phyloP scores from a whole-genome alignment of 306 rosid species.

The Rosa multiflora region DNA sequence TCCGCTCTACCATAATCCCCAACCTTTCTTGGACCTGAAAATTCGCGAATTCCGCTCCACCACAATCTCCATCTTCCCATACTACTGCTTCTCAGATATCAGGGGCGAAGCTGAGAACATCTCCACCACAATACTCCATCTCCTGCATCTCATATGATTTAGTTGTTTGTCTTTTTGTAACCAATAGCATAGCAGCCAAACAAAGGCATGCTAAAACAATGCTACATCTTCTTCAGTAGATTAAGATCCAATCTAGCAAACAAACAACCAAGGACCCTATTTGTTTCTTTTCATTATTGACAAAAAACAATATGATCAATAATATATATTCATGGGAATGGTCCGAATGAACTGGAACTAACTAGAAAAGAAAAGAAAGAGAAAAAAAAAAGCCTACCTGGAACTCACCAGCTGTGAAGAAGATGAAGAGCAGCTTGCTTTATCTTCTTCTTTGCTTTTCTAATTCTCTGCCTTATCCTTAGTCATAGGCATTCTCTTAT shows the following conservation, averaged over 20 bases:
- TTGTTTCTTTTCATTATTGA: not conserved
- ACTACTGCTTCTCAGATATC: no score
- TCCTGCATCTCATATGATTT: not conserved
- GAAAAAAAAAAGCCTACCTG: no score
- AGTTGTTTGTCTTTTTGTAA: not conserved
- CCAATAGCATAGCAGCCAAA: not conserved
- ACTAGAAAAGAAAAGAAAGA: no score
- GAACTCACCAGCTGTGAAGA: not conserved
- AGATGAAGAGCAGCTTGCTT: constrained; percentile 21
- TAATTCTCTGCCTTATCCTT: constrained; percentile 25
- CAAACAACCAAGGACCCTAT: not conserved
- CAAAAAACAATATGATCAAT: not conserved
- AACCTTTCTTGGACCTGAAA: no score
- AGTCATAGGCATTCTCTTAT: constrained; percentile 49
- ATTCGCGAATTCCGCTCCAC: no score
- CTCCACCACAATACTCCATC: no score
- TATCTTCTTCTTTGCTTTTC: constrained; percentile 12
- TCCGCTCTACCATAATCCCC: no score
- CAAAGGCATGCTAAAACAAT: not conserved
- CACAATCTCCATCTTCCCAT: no score
- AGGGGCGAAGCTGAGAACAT: no score
- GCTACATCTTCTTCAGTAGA: not conserved
- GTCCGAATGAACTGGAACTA: not conserved
- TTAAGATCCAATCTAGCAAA: not conserved
- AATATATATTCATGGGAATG: not conserved